Base-by-base conservation (phyloP, 1,284 basidiomycete species). In the Ganoderma multipileum region DNA sequence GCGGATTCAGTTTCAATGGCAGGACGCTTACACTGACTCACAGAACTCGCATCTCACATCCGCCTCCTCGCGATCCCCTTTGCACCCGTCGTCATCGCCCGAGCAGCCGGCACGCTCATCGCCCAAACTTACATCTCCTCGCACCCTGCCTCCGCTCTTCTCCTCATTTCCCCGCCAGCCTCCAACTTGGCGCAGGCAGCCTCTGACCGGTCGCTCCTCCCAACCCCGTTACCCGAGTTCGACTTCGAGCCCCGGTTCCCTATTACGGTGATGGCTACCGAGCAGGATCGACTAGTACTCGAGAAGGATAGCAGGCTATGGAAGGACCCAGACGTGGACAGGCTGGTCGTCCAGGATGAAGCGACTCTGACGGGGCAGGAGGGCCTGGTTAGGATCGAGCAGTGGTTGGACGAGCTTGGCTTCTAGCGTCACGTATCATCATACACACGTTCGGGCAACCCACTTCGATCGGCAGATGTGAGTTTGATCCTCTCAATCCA, bases 51-150 rank as follows among this genome's bases (percentile, higher is more conserved):
- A 55, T 79, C 78, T 33, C 78, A 81, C 50, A 78, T 87, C 50
- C 80, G 80, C 28, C 76, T 85, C 8, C 81, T 86, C 38, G 82
- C 80, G 6, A 86, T 87, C 62, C 86, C 89, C 14, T 92, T 91
- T 72, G 86, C 90, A 1, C 91, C 91, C 0, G 83, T 92, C 54
- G 79, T 92, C 54, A 81, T 92, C 70, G 85, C 90, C 1, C 82
- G 84, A 11, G 83, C 83, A 0, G 76, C 80, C 0, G 83, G 83
- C 16, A 84, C 85, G 62, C 80, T 92, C 59, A 85, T 92, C 64
- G 85, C 88, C 12, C 89, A 92, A 76, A 83, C 87, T 16, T 92
- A 90, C 76, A 85, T 92, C 66, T 90, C 87, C 9, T 90, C 89
- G 41, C 79, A 90, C 74, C 89, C 89, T 1, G 89, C 89, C 2